phyloP scores from a whole-genome alignment of 2,329 filamentous ascomycete species.

The Annulohypoxylon truncatum region DNA sequence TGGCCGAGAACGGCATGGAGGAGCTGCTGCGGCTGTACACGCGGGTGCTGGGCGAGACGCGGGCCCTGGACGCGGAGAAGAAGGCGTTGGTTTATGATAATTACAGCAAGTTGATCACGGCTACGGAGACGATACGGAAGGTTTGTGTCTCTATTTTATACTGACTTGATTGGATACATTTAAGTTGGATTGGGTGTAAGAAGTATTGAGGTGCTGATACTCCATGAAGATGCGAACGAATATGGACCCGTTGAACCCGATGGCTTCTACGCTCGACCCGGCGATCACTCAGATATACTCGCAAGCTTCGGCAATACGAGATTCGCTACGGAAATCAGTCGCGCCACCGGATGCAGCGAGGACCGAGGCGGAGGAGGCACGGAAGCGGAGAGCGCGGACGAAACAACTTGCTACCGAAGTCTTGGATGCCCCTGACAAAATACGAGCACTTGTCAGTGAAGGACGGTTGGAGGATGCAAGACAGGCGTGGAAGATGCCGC shows the following conservation, averaged over 20 bases:
- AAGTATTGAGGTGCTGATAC: slow-evolving; percentile 15
- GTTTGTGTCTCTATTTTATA: slow-evolving; percentile 51
- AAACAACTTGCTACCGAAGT: slow-evolving; percentile 72
- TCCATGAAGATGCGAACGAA: slow-evolving; percentile 74
- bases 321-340: slow-evolving; percentile 61
- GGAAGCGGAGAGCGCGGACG: slow-evolving; percentile 54
- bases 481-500: slow-evolving; percentile 66
- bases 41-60: slow-evolving; percentile 80
- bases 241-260: slow-evolving; percentile 82
- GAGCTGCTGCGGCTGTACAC: slow-evolving; percentile 78
- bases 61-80: slow-evolving; percentile 92
- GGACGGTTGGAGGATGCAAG: slow-evolving; percentile 72
- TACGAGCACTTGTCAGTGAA: slow-evolving; percentile 68
- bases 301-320: slow-evolving; percentile 66
- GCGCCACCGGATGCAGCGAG: slow-evolving; percentile 59
- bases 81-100: slow-evolving; percentile 99
- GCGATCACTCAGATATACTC: slow-evolving; percentile 81
- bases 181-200: background rate
- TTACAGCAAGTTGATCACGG: slow-evolving; percentile 95
- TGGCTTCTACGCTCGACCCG: slow-evolving; percentile 77
- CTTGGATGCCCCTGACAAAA: slow-evolving; percentile 68
- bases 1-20: slow-evolving; percentile 72
- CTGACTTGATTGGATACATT: background rate
- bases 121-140: slow-evolving; percentile 93
- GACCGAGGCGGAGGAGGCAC: slow-evolving; percentile 51